Base-by-base conservation (phyloP, 371 early-diverging fungal genomes). In the Mortierella sp. region DNA sequence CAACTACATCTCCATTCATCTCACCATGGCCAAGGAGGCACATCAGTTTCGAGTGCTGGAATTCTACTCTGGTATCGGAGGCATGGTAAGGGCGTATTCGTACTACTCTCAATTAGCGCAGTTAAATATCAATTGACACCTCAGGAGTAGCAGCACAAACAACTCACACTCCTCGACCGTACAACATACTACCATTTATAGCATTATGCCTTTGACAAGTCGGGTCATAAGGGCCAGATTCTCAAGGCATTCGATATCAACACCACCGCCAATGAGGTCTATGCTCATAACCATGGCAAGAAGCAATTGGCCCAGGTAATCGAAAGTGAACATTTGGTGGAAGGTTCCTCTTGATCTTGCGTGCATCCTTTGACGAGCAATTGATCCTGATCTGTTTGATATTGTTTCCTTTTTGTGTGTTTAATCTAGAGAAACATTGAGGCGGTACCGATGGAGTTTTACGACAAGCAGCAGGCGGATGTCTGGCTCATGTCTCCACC, bases 401-500 rank as follows among this genome's bases (percentile, higher is more conserved):
- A 37, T 52, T 40, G 1, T 40, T 29, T 9, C 19, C 7, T 41
- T 53, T 31, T 39, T 4, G 24, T 48, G 43, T 43, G 8, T 10
- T 53, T 37, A 29, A n/a, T n/a, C 26, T 77, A 92, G 90, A 87
- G 92, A 63, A 85, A 89, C 37, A 94, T 95, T 40, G 96, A 96
- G 71, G 89, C 93, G 1, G 85, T 94, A 52, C 86, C 89, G 19
- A 74, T 89, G 43, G 85, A 90, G 43, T 85, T 91, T 73, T 94
- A 91, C 70, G 93, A 92, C 66, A 86, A 87, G 34, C 82, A 91
- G 52, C 84, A 87, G 41, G 94, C 95, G 2, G 92, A 96, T 77
- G 85, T 95, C 34, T 96, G 93, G 93, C 92, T 94, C 40, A 93
- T 96, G 93, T 94, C 94, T 14, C 96, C 95, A 64, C 95, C 95